These are phyloP conservation scores for Pochonia chlamydosporia DNA, from an alignment of 2,329 filamentous ascomycete species.

Conservation along the genomic window DNA sequence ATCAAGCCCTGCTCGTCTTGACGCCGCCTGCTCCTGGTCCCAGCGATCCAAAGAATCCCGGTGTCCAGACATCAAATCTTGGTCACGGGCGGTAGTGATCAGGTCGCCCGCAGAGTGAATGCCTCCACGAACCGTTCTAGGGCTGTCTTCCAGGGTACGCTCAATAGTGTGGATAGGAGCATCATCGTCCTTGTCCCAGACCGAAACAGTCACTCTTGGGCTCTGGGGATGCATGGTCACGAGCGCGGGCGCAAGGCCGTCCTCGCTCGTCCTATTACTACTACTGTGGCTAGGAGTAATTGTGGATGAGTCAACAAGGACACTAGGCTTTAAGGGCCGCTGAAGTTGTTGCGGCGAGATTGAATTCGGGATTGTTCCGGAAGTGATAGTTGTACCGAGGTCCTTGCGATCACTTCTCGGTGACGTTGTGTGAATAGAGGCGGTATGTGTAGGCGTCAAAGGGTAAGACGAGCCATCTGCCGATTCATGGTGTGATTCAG, in stretches of 20 bases:
- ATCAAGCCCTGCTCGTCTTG: conserved; percentile 41
- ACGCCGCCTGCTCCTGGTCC: conserved; percentile 30
- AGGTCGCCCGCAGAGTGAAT: conserved; percentile 35
- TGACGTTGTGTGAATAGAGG: conserved; percentile 40
- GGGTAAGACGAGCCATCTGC: conserved; percentile 30
- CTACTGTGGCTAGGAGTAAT: conserved; percentile 45
- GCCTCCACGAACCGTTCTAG: conserved; percentile 28
- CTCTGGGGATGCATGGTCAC: conserved; percentile 41
- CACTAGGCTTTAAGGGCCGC: conserved; percentile 29
- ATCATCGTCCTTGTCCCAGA: conserved; percentile 43
- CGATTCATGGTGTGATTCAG: conserved; percentile 8
- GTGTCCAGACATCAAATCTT: conserved; percentile 13
- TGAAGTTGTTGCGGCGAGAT: conserved; percentile 37
- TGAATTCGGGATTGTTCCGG: conserved; percentile 25
- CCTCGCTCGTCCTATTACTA: conserved; percentile 46
- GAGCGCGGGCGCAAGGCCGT: conserved; percentile 33
- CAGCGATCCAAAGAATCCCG: conserved; percentile 38
- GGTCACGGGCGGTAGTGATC: conserved; percentile 21
- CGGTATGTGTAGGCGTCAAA: conserved; percentile 47
- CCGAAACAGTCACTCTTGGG: conserved; percentile 50
- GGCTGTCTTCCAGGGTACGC: conserved; percentile 31
- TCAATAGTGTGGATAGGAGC: conserved; percentile 32
- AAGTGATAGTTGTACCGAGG: conserved; percentile 15
- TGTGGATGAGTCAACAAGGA: conserved; percentile 26
- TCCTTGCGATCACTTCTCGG: conserved; percentile 29